These are phyloP conservation scores for Backusella tuberculispora DNA, from an alignment of 192 early-diverging fungal species.

Conservation along the genomic window DNA sequence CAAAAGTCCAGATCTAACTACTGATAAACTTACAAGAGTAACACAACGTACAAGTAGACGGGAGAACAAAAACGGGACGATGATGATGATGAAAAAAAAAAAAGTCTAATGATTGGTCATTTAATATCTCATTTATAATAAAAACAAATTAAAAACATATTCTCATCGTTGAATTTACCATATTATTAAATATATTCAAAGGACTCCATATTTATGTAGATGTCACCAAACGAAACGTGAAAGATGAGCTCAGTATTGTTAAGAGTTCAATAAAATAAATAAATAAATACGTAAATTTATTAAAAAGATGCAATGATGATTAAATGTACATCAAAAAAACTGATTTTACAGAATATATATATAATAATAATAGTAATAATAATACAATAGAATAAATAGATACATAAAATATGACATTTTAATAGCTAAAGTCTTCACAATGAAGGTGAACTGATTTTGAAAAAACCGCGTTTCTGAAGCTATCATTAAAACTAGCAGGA, in stretches of 20 bases:
- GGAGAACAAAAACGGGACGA: neutral
- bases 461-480: constrained; percentile 32
- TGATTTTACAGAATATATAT: neutral
- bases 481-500: constrained; percentile 24
- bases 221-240: too few relatives aligned
- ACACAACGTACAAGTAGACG: neutral
- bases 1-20: neutral
- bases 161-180: too few relatives aligned
- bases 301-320: too few relatives aligned
- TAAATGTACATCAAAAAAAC: neutral
- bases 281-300: too few relatives aligned
- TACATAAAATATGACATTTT: neutral
- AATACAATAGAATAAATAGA: neutral
- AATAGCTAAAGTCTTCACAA: constrained; percentile 34
- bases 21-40: neutral
- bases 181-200: too few relatives aligned
- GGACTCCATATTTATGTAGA: too few relatives aligned
- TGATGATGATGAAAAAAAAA: neutral
- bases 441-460: constrained; percentile 11
- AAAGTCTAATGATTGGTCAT: neutral
- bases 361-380: neutral
- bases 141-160: neutral
- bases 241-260: too few relatives aligned
- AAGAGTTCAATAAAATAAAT: too few relatives aligned
- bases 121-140: neutral